Conservation (phyloP, 2,329 filamentous ascomycete species). For the Ophiostoma montium region DNA sequence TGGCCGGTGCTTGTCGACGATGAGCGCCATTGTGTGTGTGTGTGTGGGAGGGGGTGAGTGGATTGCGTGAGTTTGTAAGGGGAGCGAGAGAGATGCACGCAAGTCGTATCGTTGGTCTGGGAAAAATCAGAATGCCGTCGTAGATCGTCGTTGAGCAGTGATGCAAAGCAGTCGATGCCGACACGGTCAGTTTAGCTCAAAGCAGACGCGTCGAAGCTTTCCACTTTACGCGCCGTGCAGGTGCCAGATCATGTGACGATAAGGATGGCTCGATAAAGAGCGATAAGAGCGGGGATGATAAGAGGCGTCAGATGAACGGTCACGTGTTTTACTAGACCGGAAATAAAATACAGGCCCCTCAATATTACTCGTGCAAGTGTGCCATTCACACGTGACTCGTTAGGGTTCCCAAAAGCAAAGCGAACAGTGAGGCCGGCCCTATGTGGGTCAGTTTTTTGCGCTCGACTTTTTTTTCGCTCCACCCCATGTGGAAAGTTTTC, state of each 20-base stretch:
- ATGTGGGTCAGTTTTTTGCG: constrained; percentile 4
- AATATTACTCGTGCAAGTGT: background rate
- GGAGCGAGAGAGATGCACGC: background rate
- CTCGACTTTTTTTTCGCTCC: constrained; percentile 6
- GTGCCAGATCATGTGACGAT: constrained; percentile 1
- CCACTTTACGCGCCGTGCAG: constrained; percentile 11
- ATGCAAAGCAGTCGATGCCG: background rate
- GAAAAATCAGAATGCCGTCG: background rate
- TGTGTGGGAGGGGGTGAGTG: background rate
- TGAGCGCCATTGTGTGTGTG: constrained; percentile 42
- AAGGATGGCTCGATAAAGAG: background rate
- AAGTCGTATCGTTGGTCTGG: background rate
- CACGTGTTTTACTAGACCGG: background rate
- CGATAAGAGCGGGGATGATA: background rate
- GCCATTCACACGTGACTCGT: constrained; percentile 7
- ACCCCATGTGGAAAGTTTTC: constrained; percentile 7
- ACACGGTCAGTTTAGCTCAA: background rate
- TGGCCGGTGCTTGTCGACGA: constrained; percentile 59
- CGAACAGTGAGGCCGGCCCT: constrained; percentile 7
- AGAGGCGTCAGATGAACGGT: background rate
- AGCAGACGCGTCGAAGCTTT: constrained; percentile 10
- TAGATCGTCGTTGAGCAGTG: background rate
- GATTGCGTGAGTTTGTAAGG: too few species aligned
- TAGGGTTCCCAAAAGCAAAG: constrained; percentile 9
- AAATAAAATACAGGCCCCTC: background rate